phyloP scores from a whole-genome alignment of 164 flowering plant species.

The Sedum album region DNA sequence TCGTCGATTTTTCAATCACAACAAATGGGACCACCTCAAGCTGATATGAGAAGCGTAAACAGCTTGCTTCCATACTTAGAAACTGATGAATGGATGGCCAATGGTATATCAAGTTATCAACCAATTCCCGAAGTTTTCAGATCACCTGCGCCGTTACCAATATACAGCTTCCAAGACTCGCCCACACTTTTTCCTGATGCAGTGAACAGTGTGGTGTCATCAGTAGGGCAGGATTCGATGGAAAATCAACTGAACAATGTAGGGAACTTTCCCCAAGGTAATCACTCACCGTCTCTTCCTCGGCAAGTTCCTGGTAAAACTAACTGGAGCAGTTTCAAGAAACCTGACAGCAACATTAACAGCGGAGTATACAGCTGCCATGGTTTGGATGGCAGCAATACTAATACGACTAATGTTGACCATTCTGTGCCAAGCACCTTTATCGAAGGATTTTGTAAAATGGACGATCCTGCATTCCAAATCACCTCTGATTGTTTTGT shows the following conservation, averaged over 20 bases:
- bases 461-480: slow-evolving; percentile 42
- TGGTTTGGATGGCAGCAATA: slow-evolving; percentile 44
- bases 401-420: slow-evolving; percentile 49
- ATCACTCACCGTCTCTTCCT: slow-evolving; percentile 28
- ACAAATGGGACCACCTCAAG: slow-evolving; percentile 25
- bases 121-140: slow-evolving; percentile 30
- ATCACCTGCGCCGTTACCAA: slow-evolving; percentile 34
- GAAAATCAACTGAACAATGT: slow-evolving; percentile 37
- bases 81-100: slow-evolving; percentile 39
- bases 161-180: slow-evolving; percentile 25
- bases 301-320: slow-evolving; percentile 27
- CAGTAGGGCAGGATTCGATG: slow-evolving; percentile 45
- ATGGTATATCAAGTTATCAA: slow-evolving; percentile 25
- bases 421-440: slow-evolving; percentile 56
- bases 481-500: slow-evolving; percentile 54
- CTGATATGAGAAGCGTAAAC: slow-evolving; percentile 27
- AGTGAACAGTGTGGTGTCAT: slow-evolving; percentile 24
- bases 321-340: slow-evolving; percentile 35
- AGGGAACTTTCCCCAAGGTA: slow-evolving; percentile 28
- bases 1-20: slow-evolving; percentile 23
- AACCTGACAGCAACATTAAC: slow-evolving; percentile 43
- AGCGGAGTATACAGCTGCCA: slow-evolving; percentile 52
- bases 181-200: slow-evolving; percentile 29
- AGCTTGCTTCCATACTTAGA: slow-evolving; percentile 33
- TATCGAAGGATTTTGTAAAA: slow-evolving; percentile 42